These are phyloP conservation scores for Grosmannia serpens DNA, from an alignment of 2,329 filamentous ascomycete species.

Conservation along the genomic window DNA sequence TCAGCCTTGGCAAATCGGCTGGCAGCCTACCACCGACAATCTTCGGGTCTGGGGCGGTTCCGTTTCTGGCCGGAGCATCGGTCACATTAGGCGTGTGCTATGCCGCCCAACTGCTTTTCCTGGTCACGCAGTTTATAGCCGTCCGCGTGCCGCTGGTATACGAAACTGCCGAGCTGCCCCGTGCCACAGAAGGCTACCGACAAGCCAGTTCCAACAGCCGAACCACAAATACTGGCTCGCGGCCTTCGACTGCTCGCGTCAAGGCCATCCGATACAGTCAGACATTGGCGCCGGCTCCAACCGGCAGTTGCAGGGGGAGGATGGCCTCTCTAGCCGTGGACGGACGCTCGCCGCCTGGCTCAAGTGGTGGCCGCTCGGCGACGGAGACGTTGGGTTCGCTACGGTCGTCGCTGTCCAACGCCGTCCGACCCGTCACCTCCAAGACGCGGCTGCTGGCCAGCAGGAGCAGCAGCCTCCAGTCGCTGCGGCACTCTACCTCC, in stretches of 20 bases:
- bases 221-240: conserved; percentile 17
- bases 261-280: conserved; percentile 43
- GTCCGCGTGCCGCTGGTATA: not conserved
- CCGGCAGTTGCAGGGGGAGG: conserved; percentile 21
- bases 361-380: conserved; percentile 32
- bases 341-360: conserved; percentile 30
- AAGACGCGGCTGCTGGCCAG: conserved; percentile 37
- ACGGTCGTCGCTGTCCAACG: conserved; percentile 34
- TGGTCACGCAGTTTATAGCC: conserved; percentile 28
- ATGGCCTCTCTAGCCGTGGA: conserved; percentile 10
- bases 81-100: conserved; percentile 34
- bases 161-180: not conserved
- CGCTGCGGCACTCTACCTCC: conserved; percentile 31
- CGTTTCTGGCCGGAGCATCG: conserved; percentile 32
- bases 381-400: conserved; percentile 35
- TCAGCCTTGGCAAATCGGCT: conserved; percentile 25
- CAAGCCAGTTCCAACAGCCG: conserved; percentile 11
- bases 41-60: conserved; percentile 20
- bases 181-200: not conserved
- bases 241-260: conserved; percentile 22
- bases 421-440: conserved; percentile 44
- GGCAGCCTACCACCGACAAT: conserved; percentile 18
- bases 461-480: conserved; percentile 10
- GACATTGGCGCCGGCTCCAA: conserved; percentile 32
- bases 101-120: conserved; percentile 35